phyloP scores from a whole-genome alignment of 1,284 basidiomycete species.

The Irpex sp. region DNA sequence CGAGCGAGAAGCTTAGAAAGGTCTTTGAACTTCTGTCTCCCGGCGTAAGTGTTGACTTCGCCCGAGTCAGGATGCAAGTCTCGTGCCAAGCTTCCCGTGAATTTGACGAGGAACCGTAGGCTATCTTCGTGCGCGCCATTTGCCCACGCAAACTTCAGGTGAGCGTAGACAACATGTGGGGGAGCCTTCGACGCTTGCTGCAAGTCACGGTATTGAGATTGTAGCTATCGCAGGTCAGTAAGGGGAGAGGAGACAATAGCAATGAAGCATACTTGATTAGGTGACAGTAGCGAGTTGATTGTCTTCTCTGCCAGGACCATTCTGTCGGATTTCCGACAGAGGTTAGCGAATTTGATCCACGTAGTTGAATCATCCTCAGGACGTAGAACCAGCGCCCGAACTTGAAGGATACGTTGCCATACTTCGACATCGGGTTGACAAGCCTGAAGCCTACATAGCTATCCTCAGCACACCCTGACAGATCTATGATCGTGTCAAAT shows the following conservation, averaged over 20 bases:
- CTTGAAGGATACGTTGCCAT: slow-evolving; percentile 97
- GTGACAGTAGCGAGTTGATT: slow-evolving; percentile 84
- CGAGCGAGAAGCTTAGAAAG: slow-evolving; percentile 89
- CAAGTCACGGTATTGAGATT: slow-evolving; percentile 28
- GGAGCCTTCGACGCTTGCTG: slow-evolving; percentile 73
- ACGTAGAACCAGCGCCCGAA: slow-evolving; percentile 90
- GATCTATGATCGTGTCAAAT: too few relatives aligned
- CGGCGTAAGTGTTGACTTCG: slow-evolving; percentile 41
- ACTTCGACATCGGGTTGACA: slow-evolving; percentile 99
- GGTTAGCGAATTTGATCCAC: slow-evolving; percentile 94
- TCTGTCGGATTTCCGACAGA: slow-evolving; percentile 83
- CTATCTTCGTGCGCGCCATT: slow-evolving; percentile 78
- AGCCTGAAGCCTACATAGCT: slow-evolving; percentile 70
- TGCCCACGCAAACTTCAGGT: slow-evolving; percentile 97
- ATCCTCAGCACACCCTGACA: too few relatives aligned
- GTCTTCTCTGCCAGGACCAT: slow-evolving; percentile 96
- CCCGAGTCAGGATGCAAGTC: slow-evolving; percentile 70
- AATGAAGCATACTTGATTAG: slow-evolving; percentile 46
- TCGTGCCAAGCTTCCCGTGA: slow-evolving; percentile 71
- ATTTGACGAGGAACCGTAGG: slow-evolving; percentile 83
- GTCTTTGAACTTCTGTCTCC: slow-evolving; percentile 62
- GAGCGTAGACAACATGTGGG: slow-evolving; percentile 96
- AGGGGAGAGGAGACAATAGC: neutral
- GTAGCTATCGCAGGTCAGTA: slow-evolving; percentile 10
- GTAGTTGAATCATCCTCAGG: slow-evolving; percentile 95